These are phyloP conservation scores for Rhizopogon vinicolor DNA, from an alignment of 768 basidiomycete genomes.

Conservation along the genomic window DNA sequence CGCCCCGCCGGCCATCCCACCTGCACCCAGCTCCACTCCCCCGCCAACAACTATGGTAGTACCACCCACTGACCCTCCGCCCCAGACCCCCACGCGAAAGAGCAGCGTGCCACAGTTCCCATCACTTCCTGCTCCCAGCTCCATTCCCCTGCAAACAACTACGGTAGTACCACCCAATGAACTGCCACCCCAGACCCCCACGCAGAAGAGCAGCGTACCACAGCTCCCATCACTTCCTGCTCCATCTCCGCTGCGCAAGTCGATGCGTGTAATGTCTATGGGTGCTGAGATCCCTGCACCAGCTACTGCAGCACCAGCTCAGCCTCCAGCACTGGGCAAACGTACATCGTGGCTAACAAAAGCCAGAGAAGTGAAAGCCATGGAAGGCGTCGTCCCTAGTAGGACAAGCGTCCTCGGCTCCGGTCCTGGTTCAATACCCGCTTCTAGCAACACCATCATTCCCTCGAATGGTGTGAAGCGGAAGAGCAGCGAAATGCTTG, in stretches of 20 bases:
- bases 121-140: constrained; percentile 58
- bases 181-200: constrained; percentile 17
- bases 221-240: constrained; percentile 64
- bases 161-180: constrained; percentile 31
- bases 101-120: constrained; percentile 46
- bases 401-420: constrained; percentile 14
- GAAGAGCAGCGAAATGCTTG: constrained; percentile 55
- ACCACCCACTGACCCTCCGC: constrained; percentile 31
- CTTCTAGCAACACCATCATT: constrained; percentile 3
- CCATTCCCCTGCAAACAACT: constrained; percentile 21
- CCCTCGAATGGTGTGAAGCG: constrained; percentile 43
- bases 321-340: constrained; percentile 43
- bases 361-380: constrained; percentile 67
- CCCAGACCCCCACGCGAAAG: constrained; percentile 31
- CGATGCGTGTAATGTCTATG: constrained; percentile 40
- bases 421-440: not conserved
- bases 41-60: constrained; percentile 20
- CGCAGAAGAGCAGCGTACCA: constrained; percentile 36
- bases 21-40: constrained; percentile 6
- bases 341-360: constrained; percentile 81
- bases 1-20: constrained; percentile 15
- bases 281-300: constrained; percentile 27
- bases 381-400: constrained; percentile 45
- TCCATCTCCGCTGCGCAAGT: constrained; percentile 67
- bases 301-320: constrained; percentile 25